Percentiles rank a stretch among this genome's conserved stretches.
phyloP scores from a whole-genome alignment of 306 rosid species.

The Rosa chinensis region DNA sequence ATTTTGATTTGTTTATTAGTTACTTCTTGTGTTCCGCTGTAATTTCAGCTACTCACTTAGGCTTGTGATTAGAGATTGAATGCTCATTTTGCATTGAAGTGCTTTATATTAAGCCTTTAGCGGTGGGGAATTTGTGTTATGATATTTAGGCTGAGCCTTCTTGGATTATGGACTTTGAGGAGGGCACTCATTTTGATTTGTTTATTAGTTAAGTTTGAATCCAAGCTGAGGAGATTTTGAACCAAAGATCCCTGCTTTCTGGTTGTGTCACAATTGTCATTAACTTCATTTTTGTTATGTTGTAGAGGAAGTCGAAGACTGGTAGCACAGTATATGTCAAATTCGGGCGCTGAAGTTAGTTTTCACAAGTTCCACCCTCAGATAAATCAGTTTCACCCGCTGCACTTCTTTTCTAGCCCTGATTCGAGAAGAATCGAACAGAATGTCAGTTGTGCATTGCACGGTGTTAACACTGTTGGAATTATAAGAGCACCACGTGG shows the following conservation, averaged over 20 bases:
- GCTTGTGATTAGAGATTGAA: too few species aligned
- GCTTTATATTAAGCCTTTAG: too few species aligned
- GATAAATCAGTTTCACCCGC: constrained; percentile 57
- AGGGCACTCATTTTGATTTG: not conserved
- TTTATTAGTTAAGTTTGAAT: not conserved
- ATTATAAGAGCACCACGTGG: constrained; percentile 91
- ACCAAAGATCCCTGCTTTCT: not conserved
- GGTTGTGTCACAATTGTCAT: not conserved
- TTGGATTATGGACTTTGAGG: not conserved
- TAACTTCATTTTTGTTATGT: constrained; percentile 6
- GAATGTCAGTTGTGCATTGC: constrained; percentile 61
- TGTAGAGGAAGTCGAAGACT: constrained; percentile 67
- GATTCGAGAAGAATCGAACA: constrained; percentile 51
- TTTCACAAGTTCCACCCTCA: constrained; percentile 75
- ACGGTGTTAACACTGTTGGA: constrained; percentile 74
- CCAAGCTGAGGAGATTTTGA: not conserved
- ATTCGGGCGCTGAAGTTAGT: constrained; percentile 79
- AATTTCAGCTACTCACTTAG: too few species aligned
- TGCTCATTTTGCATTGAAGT: too few species aligned
- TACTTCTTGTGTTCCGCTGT: not conserved
- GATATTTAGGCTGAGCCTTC: too few species aligned
- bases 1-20: not conserved
- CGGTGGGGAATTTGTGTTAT: too few species aligned
- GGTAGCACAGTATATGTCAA: constrained; percentile 66
- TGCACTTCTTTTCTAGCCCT: constrained; percentile 75